A percentile compares a stretch with the other conserved stretches of the same genome.
These are phyloP conservation scores for Hypoxylon trugodes DNA, from an alignment of 495 filamentous ascomycete species.

Conservation along the genomic window DNA sequence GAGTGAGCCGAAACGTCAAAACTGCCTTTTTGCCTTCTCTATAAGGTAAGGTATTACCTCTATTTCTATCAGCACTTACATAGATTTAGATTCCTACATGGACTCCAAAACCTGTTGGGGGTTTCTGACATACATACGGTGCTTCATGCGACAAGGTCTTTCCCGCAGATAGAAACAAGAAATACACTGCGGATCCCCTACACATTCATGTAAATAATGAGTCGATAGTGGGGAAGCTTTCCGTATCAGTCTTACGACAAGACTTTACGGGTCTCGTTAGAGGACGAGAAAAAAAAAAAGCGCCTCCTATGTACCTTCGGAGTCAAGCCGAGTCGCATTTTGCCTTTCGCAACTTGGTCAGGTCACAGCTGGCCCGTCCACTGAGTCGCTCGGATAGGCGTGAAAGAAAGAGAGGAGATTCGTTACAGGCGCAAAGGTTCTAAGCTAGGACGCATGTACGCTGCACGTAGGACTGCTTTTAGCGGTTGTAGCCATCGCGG, in stretches of 20 bases:
- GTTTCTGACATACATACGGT: neutral
- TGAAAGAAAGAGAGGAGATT: no score
- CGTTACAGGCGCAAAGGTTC: neutral
- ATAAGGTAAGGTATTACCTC: no score
- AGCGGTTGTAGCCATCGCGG: constrained; percentile 32
- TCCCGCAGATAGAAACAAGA: neutral
- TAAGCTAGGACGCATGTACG: constrained; percentile 22
- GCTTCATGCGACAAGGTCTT: constrained; percentile 11
- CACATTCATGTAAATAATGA: constrained; percentile 9
- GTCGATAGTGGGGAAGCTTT: constrained; percentile 10
- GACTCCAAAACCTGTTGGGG: neutral
- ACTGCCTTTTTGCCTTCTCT: no score
- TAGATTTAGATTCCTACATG: neutral
- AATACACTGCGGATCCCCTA: neutral
- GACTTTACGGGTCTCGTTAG: constrained; percentile 2
- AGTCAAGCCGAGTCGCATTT: constrained; percentile 17
- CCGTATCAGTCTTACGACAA: constrained; percentile 14
- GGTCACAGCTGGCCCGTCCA: neutral
- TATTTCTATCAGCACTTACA: no score
- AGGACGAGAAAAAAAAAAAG: neutral
- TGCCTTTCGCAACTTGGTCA: constrained; percentile 2
- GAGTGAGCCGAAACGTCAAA: no score
- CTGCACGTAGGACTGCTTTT: constrained; percentile 31
- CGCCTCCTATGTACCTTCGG: no score
- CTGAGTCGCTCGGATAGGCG: neutral